Evolutionary conservation across 1,284 basidiomycete species (phyloP).

Genomic region (Cystobasidium pallidum): DNA sequence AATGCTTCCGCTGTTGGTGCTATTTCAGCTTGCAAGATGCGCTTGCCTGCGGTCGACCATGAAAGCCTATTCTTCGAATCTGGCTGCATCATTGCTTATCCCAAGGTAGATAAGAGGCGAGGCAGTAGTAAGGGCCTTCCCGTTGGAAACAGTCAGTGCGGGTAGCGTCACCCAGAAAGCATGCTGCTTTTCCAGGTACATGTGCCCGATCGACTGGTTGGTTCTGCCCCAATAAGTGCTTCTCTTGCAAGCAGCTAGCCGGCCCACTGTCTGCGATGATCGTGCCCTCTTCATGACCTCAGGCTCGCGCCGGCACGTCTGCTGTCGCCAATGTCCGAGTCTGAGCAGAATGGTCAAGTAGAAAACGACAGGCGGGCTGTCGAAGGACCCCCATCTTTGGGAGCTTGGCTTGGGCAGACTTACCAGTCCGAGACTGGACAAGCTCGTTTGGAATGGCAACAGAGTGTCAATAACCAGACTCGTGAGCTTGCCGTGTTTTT

Average conservation of each 20-base stretch:
- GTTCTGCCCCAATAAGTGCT: not conserved
- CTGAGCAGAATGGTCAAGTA: not conserved
- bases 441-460: slow-evolving; percentile 9
- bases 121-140: too few species aligned
- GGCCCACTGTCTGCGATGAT: too few species aligned
- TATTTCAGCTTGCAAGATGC: not conserved
- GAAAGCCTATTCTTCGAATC: slow-evolving; percentile 37
- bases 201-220: too few species aligned
- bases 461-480: not conserved
- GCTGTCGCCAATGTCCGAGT: slow-evolving; percentile 11
- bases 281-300: slow-evolving; percentile 5
- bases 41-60: slow-evolving; percentile 39
- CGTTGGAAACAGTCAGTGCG: too few species aligned
- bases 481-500: not conserved
- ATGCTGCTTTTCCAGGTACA: too few species aligned
- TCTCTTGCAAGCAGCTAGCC: too few species aligned
- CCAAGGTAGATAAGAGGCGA: too few species aligned
- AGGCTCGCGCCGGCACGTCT: not conserved
- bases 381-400: slow-evolving; percentile 22
- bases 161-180: too few species aligned
- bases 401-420: slow-evolving; percentile 3
- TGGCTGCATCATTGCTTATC: too few species aligned
- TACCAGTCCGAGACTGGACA: not conserved
- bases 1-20: not conserved
- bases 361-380: not conserved